Evolutionary conservation across 73 alveolate genomes (phyloP).

Genomic region (Diophrys appendiculata): DNA sequence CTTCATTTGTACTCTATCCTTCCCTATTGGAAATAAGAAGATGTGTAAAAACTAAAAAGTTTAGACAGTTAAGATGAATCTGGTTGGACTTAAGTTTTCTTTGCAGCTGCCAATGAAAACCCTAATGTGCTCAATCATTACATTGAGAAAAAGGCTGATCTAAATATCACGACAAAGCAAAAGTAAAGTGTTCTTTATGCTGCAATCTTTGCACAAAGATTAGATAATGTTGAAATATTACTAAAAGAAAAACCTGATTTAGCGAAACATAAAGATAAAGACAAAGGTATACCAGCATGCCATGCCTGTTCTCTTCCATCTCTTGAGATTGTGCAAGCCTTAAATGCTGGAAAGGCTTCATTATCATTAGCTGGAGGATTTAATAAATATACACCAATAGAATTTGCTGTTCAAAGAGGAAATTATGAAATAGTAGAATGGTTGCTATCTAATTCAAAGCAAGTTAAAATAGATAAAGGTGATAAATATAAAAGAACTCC

Average conservation of each 20-base stretch:
- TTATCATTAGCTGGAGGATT: conserved; percentile 32
- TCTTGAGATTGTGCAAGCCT: too few species aligned
- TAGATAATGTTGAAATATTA: conserved; percentile 68
- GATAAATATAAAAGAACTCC: conserved; percentile 76
- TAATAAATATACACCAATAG: conserved; percentile 78
- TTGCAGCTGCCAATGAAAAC: conserved; percentile 87
- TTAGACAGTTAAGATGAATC: conserved; percentile 56
- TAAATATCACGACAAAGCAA: conserved; percentile 6
- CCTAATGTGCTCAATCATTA: conserved; percentile 62
- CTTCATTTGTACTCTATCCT: too few species aligned
- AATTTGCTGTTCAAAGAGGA: conserved; percentile 32
- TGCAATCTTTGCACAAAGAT: conserved; percentile 78
- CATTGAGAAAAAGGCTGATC: conserved; percentile 71
- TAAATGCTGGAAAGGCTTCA: too few species aligned
- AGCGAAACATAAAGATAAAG: conserved; percentile 70
- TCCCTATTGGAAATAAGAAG: too few species aligned
- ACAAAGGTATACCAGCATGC: conserved; percentile 82
- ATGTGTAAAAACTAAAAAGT: too few species aligned
- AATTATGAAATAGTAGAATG: conserved; percentile 20
- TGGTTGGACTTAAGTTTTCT: conserved; percentile 84
- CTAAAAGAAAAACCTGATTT: conserved; percentile 53
- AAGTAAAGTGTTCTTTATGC: background rate
- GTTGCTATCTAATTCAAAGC: conserved; percentile 9
- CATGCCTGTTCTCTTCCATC: too few species aligned
- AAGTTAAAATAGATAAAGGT: conserved; percentile 56